Base-by-base conservation (phyloP, 2,329 filamentous ascomycete genomes). In the Tothia fuscella region DNA sequence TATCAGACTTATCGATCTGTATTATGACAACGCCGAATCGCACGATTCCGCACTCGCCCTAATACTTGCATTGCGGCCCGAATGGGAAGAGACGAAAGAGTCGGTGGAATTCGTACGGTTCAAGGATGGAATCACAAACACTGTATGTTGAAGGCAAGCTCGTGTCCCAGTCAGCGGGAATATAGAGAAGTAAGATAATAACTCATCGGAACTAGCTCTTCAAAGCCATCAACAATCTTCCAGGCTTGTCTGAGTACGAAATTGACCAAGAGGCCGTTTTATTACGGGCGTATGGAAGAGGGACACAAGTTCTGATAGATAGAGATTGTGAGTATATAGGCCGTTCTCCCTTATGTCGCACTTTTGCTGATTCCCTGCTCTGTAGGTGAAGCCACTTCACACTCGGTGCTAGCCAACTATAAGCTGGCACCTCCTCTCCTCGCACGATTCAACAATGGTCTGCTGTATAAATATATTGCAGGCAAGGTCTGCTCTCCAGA, bases 51-150 rank as follows among this genome's bases (percentile, higher is more conserved):
- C 88, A 41, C 70, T 83, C 47, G 74, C 74, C 49, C 76, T 98
- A 48, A 79, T 95, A 53, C 69, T 86, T 51, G 74, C 83, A 21
- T 70, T 95, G 47, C 75, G 80, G 46, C 88, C 88, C 9, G 78
- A 93, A 53, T 98, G 91, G 91, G 72, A 78, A 50, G 71, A 73
- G 36, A 67, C 74, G 26, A 76, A 79, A 49, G 82, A 83, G 44
- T 74, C 80, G 32, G 72, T 98, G 53, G 79, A 91, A 55, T 85
- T 96, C 57, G 72, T 86, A 50, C 80, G 83, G 49, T 98, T 96
- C 67, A 98, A 87, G 29, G 91, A 98, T 56, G 91, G 91, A 56
- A 98, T 96, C 65, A 98, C 91, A 50, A 98, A 98, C 64, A 96
- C 88, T 49, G 74, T 77, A 64, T 51, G 71, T 68, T 17, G 35